A percentile compares a stretch with the other conserved stretches of the same genome.
phyloP scores from a whole-genome alignment of 371 early-diverging fungal genomes.

The Saksenaea oblongispora region DNA sequence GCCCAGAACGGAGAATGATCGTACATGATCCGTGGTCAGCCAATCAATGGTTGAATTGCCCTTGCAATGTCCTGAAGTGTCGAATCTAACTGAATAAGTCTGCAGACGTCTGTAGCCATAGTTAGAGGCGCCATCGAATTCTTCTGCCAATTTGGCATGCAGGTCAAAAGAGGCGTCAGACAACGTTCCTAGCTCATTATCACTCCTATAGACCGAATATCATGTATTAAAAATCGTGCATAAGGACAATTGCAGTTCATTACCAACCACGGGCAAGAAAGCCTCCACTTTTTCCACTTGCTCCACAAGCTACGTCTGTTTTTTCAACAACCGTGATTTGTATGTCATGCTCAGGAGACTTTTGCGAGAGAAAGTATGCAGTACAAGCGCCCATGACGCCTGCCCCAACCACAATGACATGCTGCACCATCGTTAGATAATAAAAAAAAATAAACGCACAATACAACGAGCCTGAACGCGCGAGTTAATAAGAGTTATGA shows the following conservation, averaged over 20 bases:
- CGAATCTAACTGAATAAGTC: constrained; percentile 48
- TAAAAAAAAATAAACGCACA: not conserved
- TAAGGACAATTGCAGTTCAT: not conserved
- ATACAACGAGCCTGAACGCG: not conserved
- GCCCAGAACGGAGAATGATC: constrained; percentile 51
- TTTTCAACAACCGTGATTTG: constrained; percentile 58
- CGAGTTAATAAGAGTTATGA: too few relatives aligned
- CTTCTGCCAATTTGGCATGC: constrained; percentile 59
- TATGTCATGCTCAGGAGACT: constrained; percentile 16
- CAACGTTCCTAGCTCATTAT: constrained; percentile 48
- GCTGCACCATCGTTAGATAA: constrained; percentile 12
- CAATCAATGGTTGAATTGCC: constrained; percentile 27
- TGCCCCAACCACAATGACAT: constrained; percentile 46
- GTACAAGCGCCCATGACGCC: constrained; percentile 66
- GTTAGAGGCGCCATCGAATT: constrained; percentile 47
- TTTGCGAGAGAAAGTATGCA: constrained; percentile 59
- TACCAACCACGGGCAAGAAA: constrained; percentile 70
- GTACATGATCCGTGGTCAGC: constrained; percentile 36
- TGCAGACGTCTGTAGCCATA: constrained; percentile 65
- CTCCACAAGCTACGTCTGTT: constrained; percentile 60
- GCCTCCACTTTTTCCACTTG: constrained; percentile 76
- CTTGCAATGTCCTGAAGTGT: not conserved
- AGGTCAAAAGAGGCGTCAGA: constrained; percentile 59
- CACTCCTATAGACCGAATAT: constrained; percentile 30
- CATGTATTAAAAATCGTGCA: not conserved